Conservation (phyloP, 2,329 filamentous ascomycete genomes). For the Trichoderma gracile region DNA sequence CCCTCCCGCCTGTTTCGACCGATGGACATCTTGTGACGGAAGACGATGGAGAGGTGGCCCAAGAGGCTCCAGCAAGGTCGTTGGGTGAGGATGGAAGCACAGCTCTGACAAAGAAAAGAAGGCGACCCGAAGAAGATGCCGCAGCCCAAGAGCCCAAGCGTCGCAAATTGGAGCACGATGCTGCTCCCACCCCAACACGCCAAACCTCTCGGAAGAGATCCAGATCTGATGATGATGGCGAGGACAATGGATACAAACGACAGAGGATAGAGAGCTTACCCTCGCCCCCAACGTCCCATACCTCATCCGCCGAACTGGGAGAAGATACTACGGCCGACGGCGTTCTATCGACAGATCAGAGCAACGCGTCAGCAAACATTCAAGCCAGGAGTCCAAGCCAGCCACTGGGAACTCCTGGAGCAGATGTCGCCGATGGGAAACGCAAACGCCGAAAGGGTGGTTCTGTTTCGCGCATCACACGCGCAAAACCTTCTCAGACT, state of each 20-base stretch:
- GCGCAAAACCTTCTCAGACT: neutral
- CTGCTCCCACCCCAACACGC: neutral
- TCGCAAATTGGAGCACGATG: neutral
- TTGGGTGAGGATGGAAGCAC: no score
- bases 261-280: neutral
- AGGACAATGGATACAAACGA: constrained; percentile 1
- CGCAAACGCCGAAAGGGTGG: neutral
- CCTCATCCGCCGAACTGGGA: no score
- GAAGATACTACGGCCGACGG: neutral
- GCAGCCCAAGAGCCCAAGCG: neutral
- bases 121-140: neutral
- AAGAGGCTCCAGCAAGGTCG: no score
- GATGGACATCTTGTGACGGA: no score
- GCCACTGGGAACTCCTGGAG: no score
- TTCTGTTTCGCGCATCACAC: neutral
- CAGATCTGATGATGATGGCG: neutral
- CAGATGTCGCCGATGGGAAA: neutral
- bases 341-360: neutral
- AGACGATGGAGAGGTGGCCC: no score
- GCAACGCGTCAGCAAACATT: neutral
- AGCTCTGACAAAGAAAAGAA: neutral
- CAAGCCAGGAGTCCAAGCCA: neutral
- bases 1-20: no score
- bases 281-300: neutral
- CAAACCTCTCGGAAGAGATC: neutral